Percentiles rank a stretch among this genome's conserved stretches.
Conservation (phyloP, 1,284 basidiomycete species). For the Microbotryum intermedium region DNA sequence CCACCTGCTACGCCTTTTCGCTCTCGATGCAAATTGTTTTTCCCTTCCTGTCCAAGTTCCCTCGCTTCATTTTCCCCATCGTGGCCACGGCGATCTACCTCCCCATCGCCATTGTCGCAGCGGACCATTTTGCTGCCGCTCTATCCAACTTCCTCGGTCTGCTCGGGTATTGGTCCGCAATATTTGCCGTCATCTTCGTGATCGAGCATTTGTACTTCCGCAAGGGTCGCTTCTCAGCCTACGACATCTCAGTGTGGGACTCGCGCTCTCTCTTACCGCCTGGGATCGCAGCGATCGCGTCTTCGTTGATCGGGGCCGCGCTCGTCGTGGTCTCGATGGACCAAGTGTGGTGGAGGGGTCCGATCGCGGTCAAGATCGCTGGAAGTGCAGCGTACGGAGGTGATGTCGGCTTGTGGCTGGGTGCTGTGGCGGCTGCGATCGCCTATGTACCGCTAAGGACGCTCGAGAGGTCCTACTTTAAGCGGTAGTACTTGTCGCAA, state of each 20-base stretch:
- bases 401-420: slow-evolving; percentile 41
- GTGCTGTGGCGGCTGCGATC: slow-evolving; percentile 34
- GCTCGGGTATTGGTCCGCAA: slow-evolving; percentile 16
- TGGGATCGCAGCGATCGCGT: slow-evolving; percentile 36
- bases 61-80: slow-evolving; percentile 77
- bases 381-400: slow-evolving; percentile 35
- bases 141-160: slow-evolving; percentile 39
- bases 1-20: slow-evolving; percentile 73
- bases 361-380: slow-evolving; percentile 25
- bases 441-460: slow-evolving; percentile 36
- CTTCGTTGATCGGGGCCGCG: slow-evolving; percentile 32
- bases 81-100: slow-evolving; percentile 62
- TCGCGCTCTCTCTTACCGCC: slow-evolving; percentile 35
- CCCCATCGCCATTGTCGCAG: slow-evolving; percentile 41
- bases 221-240: slow-evolving; percentile 26
- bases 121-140: slow-evolving; percentile 37
- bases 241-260: slow-evolving; percentile 37
- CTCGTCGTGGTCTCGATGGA: slow-evolving; percentile 37
- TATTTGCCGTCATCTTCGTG: slow-evolving; percentile 18
- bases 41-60: slow-evolving; percentile 54
- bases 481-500: neutral
- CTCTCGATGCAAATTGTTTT: slow-evolving; percentile 69
- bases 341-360: slow-evolving; percentile 33
- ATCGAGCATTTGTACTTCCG: slow-evolving; percentile 37
- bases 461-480: slow-evolving; percentile 30